A percentile compares a stretch with the other conserved stretches of the same genome.
These are phyloP conservation scores for Chlorella ohadii DNA, from an alignment of 139 green algal species.

Conservation along the genomic window DNA sequence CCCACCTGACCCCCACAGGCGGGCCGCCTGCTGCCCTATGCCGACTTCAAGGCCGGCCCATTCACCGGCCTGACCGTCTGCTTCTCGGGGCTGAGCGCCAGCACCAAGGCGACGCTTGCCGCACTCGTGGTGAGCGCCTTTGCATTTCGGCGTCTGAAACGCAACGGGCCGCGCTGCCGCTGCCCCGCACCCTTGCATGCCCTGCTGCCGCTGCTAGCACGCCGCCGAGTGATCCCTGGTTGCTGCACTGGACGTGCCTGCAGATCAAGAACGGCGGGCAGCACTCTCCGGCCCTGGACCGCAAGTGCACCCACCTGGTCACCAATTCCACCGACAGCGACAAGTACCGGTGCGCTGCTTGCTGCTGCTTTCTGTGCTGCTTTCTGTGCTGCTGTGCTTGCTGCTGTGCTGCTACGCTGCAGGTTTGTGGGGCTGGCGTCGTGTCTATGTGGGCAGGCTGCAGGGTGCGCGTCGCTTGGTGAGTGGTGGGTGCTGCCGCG, in stretches of 20 bases:
- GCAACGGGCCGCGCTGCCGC: too few species aligned
- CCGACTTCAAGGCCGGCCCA: conserved; percentile 9
- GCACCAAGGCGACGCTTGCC: conserved; percentile 23
- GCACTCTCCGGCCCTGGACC: conserved; percentile 40
- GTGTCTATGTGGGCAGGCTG: too few species aligned
- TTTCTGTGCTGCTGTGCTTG: background rate
- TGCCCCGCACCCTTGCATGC: too few species aligned
- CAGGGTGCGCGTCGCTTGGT: too few species aligned
- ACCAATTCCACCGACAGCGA: conserved; percentile 29
- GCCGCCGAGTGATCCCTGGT: too few species aligned
- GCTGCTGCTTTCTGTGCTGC: too few species aligned
- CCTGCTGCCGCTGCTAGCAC: too few species aligned
- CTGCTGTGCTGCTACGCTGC: background rate
- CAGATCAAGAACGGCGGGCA: conserved; percentile 5
- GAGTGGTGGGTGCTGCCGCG: too few species aligned
- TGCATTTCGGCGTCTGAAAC: too few species aligned
- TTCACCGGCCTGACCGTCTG: conserved; percentile 43
- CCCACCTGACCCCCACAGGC: background rate
- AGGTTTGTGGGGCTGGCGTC: background rate
- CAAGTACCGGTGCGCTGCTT: conserved; percentile 40
- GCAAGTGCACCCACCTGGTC: conserved; percentile 52
- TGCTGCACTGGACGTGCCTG: too few species aligned
- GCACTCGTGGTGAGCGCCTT: background rate
- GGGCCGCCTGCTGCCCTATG: conserved; percentile 16
- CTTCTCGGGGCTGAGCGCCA: conserved; percentile 38